phyloP scores from a whole-genome alignment of 768 basidiomycete species.

The Mycena belliarum region DNA sequence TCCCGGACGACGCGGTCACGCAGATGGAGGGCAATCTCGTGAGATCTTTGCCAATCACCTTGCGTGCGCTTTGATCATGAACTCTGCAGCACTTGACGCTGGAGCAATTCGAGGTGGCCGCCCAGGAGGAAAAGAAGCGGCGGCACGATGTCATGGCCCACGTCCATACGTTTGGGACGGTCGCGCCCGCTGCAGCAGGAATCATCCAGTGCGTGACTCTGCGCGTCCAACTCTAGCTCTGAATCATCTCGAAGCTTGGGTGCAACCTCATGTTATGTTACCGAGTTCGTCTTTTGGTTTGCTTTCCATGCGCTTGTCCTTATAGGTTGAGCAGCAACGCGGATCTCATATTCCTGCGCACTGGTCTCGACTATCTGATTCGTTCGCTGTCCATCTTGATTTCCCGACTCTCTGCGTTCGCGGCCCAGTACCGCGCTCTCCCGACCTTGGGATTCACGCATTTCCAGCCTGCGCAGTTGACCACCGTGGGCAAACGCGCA shows the following conservation, averaged over 20 bases:
- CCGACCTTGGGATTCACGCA: slow-evolving; percentile 98
- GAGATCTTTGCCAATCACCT: slow-evolving; percentile 23
- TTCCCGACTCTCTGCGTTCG: slow-evolving; percentile 83
- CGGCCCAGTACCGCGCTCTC: slow-evolving; percentile 80
- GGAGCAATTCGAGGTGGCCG: slow-evolving; percentile 90
- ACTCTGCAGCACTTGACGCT: slow-evolving; percentile 69
- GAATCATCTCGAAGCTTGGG: slow-evolving; percentile 60
- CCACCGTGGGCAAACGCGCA: slow-evolving; percentile 95
- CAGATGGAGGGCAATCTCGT: slow-evolving; percentile 96
- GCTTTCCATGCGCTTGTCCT: no score
- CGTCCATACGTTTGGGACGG: slow-evolving; percentile 93
- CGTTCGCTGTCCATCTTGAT: slow-evolving; percentile 89
- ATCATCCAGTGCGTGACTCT: slow-evolving; percentile 78
- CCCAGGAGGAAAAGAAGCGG: slow-evolving; percentile 93
- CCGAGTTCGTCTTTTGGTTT: slow-evolving; percentile 76
- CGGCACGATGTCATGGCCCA: slow-evolving; percentile 99
- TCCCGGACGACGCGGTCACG: slow-evolving; percentile 86
- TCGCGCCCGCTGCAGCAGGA: slow-evolving; percentile 92
- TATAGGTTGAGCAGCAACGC: slow-evolving; percentile 69
- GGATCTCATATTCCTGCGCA: slow-evolving; percentile 94
- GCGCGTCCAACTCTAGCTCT: background rate
- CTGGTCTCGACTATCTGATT: slow-evolving; percentile 81
- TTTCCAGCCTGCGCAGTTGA: slow-evolving; percentile 97
- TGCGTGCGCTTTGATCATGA: background rate
- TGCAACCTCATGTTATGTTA: slow-evolving; percentile 98